Evolutionary conservation across 108 stramenopile genomes (phyloP), one percentile per base, ranked within the genome.

Genomic region (Aurantiochytrium sp.): DNA sequence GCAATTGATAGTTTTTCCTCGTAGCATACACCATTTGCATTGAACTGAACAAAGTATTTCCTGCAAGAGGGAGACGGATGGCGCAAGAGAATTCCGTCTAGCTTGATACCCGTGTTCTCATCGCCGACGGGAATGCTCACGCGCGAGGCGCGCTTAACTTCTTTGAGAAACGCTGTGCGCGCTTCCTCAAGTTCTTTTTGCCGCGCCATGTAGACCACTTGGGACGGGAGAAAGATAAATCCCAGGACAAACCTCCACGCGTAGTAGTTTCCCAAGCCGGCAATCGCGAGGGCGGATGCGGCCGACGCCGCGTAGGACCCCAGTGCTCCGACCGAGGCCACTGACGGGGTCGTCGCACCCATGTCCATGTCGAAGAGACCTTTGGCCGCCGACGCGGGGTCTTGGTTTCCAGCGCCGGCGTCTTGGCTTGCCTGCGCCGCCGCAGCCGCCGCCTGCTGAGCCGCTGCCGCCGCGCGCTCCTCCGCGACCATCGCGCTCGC

Each of bases 1-100:
- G 51, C 49, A 12, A 53, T 53, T 18, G 49, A 8, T 12, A 83
- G 76, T 45, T 83, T 83, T 28, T 83, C 76, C 28, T 83, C 76
- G 51, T 83, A 83, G 51, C 76, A 83, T 28, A 83, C 76, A 1
- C 76, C 76, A 45, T 83, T 83, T 6, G 76, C 76, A 35, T 83
- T 83, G 23, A 83, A 25, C 49, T 83, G 76, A 12, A 83, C 76
- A 28, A 53, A 53, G 51, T 53, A 83, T 23, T 83, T 83, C 43
- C 12, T n/a, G 49, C 76, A 53, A 6, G 76, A 28, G 23, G 10
- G n/a, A 12, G 45, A 53, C 23, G 76, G 76, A 45, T 83, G 76
- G 5, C 45, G 45, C 10, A 83, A 45, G 49, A 53, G 49, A 18
- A 83, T 53, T 55, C 76, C 76, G 28, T 83, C 76, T 1, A 83